These are phyloP conservation scores for Jatropha multifida DNA, from an alignment of 441 rosid species.

Conservation along the genomic window DNA sequence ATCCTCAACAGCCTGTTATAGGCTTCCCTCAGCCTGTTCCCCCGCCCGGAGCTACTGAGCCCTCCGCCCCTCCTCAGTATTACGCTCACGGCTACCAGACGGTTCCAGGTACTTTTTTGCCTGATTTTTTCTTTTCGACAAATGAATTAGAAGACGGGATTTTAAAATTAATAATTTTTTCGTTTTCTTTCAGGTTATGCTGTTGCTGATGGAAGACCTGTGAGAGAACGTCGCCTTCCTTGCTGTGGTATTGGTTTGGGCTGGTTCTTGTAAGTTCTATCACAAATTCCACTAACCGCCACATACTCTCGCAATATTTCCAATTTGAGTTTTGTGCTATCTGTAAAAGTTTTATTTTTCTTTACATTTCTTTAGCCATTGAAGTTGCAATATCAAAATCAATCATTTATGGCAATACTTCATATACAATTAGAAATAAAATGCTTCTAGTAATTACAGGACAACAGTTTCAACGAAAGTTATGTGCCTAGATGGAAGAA, in stretches of 20 bases:
- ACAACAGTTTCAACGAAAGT: no score
- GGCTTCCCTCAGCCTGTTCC: constrained; percentile 88
- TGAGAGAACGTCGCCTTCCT: constrained; percentile 70
- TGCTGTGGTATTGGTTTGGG: constrained; percentile 91
- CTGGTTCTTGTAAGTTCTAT: constrained; percentile 77
- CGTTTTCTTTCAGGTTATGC: constrained; percentile 49
- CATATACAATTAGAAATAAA: background rate
- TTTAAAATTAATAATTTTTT: no score
- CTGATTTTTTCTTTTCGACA: background rate
- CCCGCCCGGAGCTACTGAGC: constrained; percentile 56
- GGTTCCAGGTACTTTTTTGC: constrained; percentile 52
- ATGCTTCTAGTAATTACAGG: no score
- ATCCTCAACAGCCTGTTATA: constrained; percentile 51
- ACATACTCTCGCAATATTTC: no score
- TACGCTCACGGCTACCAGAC: constrained; percentile 71
- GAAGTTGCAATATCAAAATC: background rate
- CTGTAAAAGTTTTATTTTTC: no score
- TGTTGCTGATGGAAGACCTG: constrained; percentile 90
- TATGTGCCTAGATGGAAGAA: no score
- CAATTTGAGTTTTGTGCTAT: no score
- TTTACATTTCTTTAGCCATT: background rate
- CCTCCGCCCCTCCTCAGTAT: constrained; percentile 39
- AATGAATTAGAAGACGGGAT: background rate
- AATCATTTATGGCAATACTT: background rate
- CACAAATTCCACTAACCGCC: background rate